Percentiles rank a stretch among this genome's conserved stretches.
Conservation (phyloP, 2,329 filamentous ascomycete species). For the Phoma sp. region DNA sequence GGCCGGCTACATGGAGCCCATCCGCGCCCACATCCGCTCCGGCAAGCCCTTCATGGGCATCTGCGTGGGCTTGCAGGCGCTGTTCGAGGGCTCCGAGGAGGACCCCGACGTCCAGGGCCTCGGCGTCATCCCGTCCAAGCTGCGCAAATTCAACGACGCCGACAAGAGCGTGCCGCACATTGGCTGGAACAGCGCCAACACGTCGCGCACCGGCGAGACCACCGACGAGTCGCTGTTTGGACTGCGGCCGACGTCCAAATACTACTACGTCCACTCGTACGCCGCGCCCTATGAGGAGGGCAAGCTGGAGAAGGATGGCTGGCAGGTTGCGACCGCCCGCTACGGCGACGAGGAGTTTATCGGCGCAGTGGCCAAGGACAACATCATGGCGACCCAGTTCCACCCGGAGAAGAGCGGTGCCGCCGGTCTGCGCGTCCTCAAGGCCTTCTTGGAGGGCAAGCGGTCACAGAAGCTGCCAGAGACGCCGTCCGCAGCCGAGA, state of each 20-base stretch:
- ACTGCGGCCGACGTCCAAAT: constrained; percentile 81
- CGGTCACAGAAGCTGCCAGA: constrained; percentile 62
- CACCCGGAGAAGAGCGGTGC: constrained; percentile 97
- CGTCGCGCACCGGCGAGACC: constrained; percentile 53
- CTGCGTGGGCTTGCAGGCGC: constrained; percentile 89
- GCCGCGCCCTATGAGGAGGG: constrained; percentile 77
- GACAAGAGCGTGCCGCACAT: constrained; percentile 97
- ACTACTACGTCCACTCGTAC: constrained; percentile 99
- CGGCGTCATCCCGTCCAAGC: constrained; percentile 71
- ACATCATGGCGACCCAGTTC: constrained; percentile 92
- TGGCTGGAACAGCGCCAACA: constrained; percentile 93
- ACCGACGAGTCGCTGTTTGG: constrained; percentile 72
- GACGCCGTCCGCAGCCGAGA: constrained; percentile 34
- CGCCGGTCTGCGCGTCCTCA: constrained; percentile 82
- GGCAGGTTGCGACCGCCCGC: constrained; percentile 87
- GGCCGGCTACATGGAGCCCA: constrained; percentile 83
- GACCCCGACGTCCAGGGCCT: constrained; percentile 75
- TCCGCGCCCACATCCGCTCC: constrained; percentile 79
- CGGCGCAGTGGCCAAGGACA: constrained; percentile 83
- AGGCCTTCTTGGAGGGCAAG: constrained; percentile 82
- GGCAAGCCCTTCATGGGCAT: constrained; percentile 99
- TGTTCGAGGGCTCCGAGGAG: constrained; percentile 87
- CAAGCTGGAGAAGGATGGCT: constrained; percentile 79
- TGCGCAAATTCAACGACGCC: constrained; percentile 77
- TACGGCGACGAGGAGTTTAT: constrained; percentile 92